A percentile compares a stretch with the other conserved stretches of the same genome.
Evolutionary conservation across 2,329 filamentous ascomycete species (phyloP).

Genomic region (Sporothrix dimorphospora): DNA sequence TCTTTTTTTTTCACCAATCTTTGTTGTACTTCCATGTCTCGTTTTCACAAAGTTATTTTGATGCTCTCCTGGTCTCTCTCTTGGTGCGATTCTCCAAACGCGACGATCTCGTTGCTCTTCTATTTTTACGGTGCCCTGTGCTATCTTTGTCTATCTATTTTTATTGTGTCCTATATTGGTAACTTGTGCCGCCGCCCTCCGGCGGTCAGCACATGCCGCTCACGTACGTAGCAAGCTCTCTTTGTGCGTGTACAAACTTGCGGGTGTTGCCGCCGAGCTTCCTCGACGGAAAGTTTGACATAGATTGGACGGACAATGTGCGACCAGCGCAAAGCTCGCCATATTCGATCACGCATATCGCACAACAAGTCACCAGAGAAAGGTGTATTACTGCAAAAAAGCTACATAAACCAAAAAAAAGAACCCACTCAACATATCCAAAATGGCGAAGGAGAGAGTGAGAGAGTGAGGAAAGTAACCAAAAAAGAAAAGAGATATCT

Average conservation of each 20-base stretch:
- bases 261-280: neutral
- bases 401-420: neutral
- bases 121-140: too few species aligned
- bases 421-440: neutral
- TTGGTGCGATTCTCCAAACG: too few species aligned
- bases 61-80: neutral
- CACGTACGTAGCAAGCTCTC: neutral
- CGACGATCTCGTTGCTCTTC: too few species aligned
- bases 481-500: conserved; percentile 4
- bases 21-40: neutral
- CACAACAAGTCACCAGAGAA: neutral
- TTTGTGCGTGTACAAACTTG: neutral
- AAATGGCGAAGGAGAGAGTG: neutral
- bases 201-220: neutral
- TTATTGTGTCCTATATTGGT: neutral
- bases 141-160: neutral
- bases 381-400: neutral
- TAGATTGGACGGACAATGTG: neutral
- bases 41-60: neutral
- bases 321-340: neutral
- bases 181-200: neutral
- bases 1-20: neutral
- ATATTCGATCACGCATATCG: neutral
- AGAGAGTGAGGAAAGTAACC: neutral
- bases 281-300: neutral